Evolutionary conservation across 2,329 filamentous ascomycete genomes (phyloP), one percentile per base, ranked within the genome.

Genomic region (Sclerotinia trifoliorum): DNA sequence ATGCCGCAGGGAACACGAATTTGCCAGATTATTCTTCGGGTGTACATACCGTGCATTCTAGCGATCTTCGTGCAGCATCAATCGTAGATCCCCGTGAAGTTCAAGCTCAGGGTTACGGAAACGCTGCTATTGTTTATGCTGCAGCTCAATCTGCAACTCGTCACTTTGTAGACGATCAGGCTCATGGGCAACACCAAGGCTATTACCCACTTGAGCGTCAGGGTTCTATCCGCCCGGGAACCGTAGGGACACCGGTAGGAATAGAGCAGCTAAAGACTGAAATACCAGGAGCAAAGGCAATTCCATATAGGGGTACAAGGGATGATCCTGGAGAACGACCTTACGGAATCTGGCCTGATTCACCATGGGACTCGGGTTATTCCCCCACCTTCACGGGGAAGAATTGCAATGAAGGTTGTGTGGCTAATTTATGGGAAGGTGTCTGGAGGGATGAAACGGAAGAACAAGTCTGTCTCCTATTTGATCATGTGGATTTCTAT

Each of bases 401-500:
- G 13, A 6, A 11, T 17, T 21, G 0, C 24, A 52, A 52, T 17
- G 19, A 52, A 26, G 24, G 51, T 26, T 17, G 6, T 15, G 32
- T 42, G 7, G n/a, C 10, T 5, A 35, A 24, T 26, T 26, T 58
- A 11, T 58, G 56, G 56, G 19, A 6, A 13, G 35, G 3, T 56
- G 32, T 35, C 13, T 56, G 21, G 32, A 21, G 15, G 29, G 19
- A 13, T 15, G 1, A 15, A 32, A n/a, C 21, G 10, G 32, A 56
- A 24, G 21, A 24, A 39, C 11, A 15, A 35, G n/a, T 44, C 10
- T 58, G 39, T 58, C 39, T n/a, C 24, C 6, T 44, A 17, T 58
- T 44, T 11, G 56, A 58, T 15, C 56, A 58, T 46, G 39, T 58
- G 24, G 56, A 58, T 19, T 58, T 58, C 15, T 58, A 46, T 29